Evolutionary conservation across 2,329 filamentous ascomycete species (phyloP), one percentile per base, ranked within the genome.

Genomic region (Eurotiales sp.): DNA sequence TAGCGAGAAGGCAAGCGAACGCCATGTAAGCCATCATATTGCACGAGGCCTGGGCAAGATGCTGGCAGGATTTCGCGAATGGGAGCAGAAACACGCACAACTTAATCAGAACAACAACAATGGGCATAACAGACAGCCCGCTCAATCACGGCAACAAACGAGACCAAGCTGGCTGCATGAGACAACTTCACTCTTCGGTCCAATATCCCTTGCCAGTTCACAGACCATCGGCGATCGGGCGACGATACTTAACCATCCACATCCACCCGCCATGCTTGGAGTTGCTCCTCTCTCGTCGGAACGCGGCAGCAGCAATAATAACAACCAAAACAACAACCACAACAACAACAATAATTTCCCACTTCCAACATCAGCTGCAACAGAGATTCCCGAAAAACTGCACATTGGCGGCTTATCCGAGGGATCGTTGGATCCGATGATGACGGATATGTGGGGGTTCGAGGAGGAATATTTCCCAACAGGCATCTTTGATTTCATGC

Each of bases 381-480:
- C 51, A 8, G 47, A 50, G 15, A 64, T 68, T 34, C 56, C 59
- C 22, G 57, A 65, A 39, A 50, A 59, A 2, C 42, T 29, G 43
- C 47, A 42, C 14, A 22, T 45, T 17, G 32, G 32, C 14, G 68
- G 67, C 17, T 59, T 71, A 12, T 70, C 68, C 1, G 67, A 68
- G 43, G 66, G 66, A 25, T 70, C 68, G 21, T 50, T 64, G 32
- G 68, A 71, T 46, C 68, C 67, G 5, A 69, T 70, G 68, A 70
- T 71, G 68, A 61, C 66, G 12, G 67, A 71, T 56, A 53, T 70
- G 19, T 71, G 68, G 68, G 68, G 68, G 11, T 70, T 70, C 36
- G 67, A 71, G 22, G 68, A 71, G 49, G 68, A 71, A 22, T 70
- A 70, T 51, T 71, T 71, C 46, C 68, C 68, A 4, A 71, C 66